Base-by-base conservation (phyloP, 495 filamentous ascomycete species). In the Lentithecium fluviatile region DNA sequence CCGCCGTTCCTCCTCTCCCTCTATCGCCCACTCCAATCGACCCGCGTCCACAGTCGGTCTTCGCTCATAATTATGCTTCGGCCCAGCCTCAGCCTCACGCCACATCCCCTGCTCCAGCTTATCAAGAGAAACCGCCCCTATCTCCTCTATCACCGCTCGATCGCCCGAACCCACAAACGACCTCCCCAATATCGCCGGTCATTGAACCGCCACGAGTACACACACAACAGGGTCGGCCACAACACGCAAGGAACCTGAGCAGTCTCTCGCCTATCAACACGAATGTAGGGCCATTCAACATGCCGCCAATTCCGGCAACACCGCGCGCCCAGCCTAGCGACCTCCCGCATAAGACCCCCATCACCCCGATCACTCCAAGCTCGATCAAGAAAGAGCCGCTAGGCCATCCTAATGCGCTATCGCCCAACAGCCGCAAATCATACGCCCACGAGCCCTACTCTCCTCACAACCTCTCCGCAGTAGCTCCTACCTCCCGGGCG, bases 181-280 rank as follows among this genome's bases (percentile, higher is more conserved):
- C 19, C 36, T 57, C 52, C 19, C 36, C 60, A 36, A 45, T 63
- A 25, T 57, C 54, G 2, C 59, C 59, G 1, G 20, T 55, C 17
- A 26, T 21, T 12, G 20, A 49, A 42, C 53, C 53, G 2, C 48
- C 12, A 42, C 58, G 23, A 53, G 40, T 56, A 56, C 52, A 55
- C 42, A 56, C 42, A 7, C 42, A 56, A 23, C 45, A 43, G 34
- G 15, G 0, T 32, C 29, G 29, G 29, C 29, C 29, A 32, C 26
- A 52, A 2, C 61, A 64, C 45, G 47, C 49, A 3, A 26, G 61
- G 13, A 47, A 64, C 23, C 54, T 29, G 40, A 58, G 55, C 48
- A 58, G 47, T 42, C 55, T 64, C 19, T 54, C 54, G 3, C 61
- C 55, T 20, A 58, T 64, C 1, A 59, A 64, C 40, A 64, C 61